phyloP scores from a whole-genome alignment of 805 yeast genomes.

The Candida nanaspora region DNA sequence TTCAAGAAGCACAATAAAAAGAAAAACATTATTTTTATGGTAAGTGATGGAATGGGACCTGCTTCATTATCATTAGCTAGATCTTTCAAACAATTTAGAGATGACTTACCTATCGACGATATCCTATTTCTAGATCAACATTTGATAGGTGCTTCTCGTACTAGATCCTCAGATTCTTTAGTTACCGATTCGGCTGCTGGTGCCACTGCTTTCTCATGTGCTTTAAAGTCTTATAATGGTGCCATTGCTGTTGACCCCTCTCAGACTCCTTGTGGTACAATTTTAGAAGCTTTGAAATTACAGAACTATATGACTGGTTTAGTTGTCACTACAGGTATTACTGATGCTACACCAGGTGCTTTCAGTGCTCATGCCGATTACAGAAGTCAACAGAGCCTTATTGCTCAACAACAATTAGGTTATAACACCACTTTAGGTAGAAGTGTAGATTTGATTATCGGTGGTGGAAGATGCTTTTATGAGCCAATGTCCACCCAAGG shows the following conservation, averaged over 20 bases:
- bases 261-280: constrained; percentile 75
- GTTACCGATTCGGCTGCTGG: constrained; percentile 97
- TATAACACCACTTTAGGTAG: constrained; percentile 65
- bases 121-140: constrained; percentile 57
- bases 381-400: constrained; percentile 74
- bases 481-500: constrained; percentile 45
- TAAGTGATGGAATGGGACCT: constrained; percentile 95
- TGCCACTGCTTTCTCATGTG: constrained; percentile 90
- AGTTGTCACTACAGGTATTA: constrained; percentile 86
- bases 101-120: constrained; percentile 46
- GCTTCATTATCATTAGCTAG: constrained; percentile 77
- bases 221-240: constrained; percentile 76
- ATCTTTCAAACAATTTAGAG: constrained; percentile 59
- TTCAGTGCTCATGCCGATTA: constrained; percentile 74
- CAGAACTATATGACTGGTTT: constrained; percentile 80
- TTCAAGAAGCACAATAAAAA: constrained; percentile 33
- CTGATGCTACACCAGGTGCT: constrained; percentile 94
- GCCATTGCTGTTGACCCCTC: constrained; percentile 81
- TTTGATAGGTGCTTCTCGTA: constrained; percentile 77
- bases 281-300: constrained; percentile 80
- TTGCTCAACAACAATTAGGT: constrained; percentile 85
- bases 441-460: constrained; percentile 75
- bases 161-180: constrained; percentile 68
- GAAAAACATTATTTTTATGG: constrained; percentile 79
- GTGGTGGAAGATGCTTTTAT: constrained; percentile 88